Evolutionary conservation across 106 monocot species (phyloP), one percentile per base, ranked within the genome.

Genomic region (Dioscorea dumetorum): DNA sequence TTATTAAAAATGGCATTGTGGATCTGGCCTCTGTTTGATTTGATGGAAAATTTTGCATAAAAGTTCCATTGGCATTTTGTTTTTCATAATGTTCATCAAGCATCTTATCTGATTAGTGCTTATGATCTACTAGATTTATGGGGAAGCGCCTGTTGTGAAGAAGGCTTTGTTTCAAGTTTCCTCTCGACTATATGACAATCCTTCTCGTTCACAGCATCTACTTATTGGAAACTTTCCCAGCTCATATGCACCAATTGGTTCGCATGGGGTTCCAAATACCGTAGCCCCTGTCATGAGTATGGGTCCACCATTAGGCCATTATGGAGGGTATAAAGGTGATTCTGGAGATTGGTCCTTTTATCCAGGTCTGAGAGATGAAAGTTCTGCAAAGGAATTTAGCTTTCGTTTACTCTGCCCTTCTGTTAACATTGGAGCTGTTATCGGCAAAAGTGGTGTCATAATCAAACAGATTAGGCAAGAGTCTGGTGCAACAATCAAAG

Each of bases 111-210:
- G 23, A 76, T 22, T 15, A 21, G 5, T 35, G 48, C 13, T 66
- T 56, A 32, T 72, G 20, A 31, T 66, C 33, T 24, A 8, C 49
- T 35, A 97, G 97, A 92, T 97, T 49, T 73, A 84, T 50, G 97
- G 97, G 24, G 97, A 97, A 52, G 73, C 82, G 1, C 24, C 83
- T 49, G 74, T 78, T 74, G 97, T 89, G 8, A 97, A 77, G 76
- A 97, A 86, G 69, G 97, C 97, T 65, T 75, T 97, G 69, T 63
- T 77, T 63, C 77, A 82, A 84, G 77, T 92, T 54, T 88, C 97
- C 15, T 76, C 82, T 63, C 86, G 89, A 15, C 80, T 97, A 17
- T 91, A 89, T 78, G 88, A 92, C 22, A 92, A 89, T 78, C 97
- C 97, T 1, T 97, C 97, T 66, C 88, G 88, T 11, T 89, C 92